Conservation (phyloP, 208 protist species). For the Leishmania amazonensis region DNA sequence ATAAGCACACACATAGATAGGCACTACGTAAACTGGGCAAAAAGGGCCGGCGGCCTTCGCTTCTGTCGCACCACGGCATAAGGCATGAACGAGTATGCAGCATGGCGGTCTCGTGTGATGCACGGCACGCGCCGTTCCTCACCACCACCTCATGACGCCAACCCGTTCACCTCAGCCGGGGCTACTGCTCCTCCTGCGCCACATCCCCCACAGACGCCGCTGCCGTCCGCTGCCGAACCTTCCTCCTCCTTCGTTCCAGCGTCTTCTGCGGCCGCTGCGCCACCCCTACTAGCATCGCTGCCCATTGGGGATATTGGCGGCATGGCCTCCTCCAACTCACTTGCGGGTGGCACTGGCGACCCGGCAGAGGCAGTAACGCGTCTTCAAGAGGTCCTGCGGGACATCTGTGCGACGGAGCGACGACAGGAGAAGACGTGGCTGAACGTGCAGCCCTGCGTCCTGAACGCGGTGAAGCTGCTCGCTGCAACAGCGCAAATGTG, state of each 20-base stretch:
- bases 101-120: conserved; percentile 26
- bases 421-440: conserved; percentile 55
- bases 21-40: background rate
- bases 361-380: conserved; percentile 1
- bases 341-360: background rate
- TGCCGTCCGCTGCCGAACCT: background rate
- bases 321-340: background rate
- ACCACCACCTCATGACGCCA: background rate
- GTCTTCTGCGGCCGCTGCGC: background rate
- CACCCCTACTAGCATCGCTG: background rate
- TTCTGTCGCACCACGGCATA: background rate
- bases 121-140: conserved; percentile 3
- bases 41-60: background rate
- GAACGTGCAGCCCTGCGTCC: conserved; percentile 78
- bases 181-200: background rate
- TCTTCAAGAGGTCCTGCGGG: conserved; percentile 30
- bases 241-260: background rate
- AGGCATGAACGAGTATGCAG: conserved; percentile 28
- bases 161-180: background rate
- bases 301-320: background rate
- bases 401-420: conserved; percentile 49
- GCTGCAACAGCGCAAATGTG: conserved; percentile 21
- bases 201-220: background rate
- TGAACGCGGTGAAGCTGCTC: conserved; percentile 29
- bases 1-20: background rate